Evolutionary conservation across 495 filamentous ascomycete species (phyloP), one percentile per base, ranked within the genome.

Genomic region (Talaromyces trachyspermus): DNA sequence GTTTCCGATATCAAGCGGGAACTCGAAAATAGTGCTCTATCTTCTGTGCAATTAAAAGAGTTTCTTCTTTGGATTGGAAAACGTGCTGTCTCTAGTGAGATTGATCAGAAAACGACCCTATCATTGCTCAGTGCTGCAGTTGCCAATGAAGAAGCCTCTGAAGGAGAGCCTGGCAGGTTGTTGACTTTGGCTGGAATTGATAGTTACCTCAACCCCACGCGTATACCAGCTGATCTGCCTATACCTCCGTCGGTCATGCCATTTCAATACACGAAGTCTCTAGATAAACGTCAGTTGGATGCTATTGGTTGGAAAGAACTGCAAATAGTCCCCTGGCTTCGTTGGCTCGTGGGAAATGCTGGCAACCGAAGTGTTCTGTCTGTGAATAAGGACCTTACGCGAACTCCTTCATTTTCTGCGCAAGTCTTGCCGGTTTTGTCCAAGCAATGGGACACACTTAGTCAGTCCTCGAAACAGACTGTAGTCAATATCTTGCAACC

Each of bases 1-100:
- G 82, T 90, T 12, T 77, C 78, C 9, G 94, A 99, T 55, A 87
- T 98, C 51, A 83, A 78, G 48, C 66, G 79, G 37, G 89, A 95
- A 58, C 70, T 98, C 2, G 84, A 82, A 46, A 69, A 73, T 11
- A 88, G 83, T 53, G 85, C 92, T 3, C 66, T 98, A 42, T 80
- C 72, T 32, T 79, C 85, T 36, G 66, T 69, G 35, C 89, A 97
- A 56, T 71, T 95, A 3, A 65, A 74, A 25, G 80, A 86, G 53
- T 95, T 97, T 54, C 74, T 97, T 35, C 76, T 77, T 29, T 99
- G 92, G 89, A 73, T 83, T 43, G 78, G 79, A 33, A 74, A 74
- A 53, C 85, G 85, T 60, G 75, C 86, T 5, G 56, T 71, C 2
- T 69, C 73, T 9, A 80, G 75, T 5, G 82, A 91, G 49, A 69